Percentiles rank a stretch among this genome's conserved stretches.
phyloP scores from a whole-genome alignment of 768 basidiomycete genomes.

The Kwoniella heveanensis region DNA sequence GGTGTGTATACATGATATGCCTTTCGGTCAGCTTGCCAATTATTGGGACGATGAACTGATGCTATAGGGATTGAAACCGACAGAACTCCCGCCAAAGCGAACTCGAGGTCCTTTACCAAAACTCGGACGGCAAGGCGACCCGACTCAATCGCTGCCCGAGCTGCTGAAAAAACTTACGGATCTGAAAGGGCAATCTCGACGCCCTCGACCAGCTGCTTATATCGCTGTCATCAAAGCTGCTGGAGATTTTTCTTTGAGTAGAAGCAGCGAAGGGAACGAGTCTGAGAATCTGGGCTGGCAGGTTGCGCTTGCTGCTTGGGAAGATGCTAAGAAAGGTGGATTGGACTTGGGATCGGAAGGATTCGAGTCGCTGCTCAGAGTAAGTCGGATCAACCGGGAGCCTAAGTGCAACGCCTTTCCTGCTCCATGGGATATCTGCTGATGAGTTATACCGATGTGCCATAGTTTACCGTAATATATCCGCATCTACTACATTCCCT shows the following conservation, averaged over 20 bases:
- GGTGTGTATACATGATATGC: neutral
- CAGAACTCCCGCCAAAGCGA: constrained; percentile 5
- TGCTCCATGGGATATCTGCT: no score
- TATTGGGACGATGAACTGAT: no score
- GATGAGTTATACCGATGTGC: constrained; percentile 14
- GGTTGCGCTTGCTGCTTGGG: constrained; percentile 33
- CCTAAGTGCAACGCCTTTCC: no score
- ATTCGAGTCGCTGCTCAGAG: constrained; percentile 67
- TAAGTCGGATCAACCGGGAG: constrained; percentile 54
- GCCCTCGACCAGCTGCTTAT: constrained; percentile 33
- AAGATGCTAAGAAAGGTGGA: constrained; percentile 36
- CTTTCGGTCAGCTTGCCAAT: neutral
- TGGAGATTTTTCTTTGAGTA: constrained; percentile 26
- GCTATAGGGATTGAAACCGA: neutral
- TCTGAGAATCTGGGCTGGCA: constrained; percentile 24
- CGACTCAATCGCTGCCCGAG: constrained; percentile 12
- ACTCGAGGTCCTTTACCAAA: constrained; percentile 6
- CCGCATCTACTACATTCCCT: constrained; percentile 57
- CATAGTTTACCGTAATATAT: constrained; percentile 51
- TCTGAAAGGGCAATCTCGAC: constrained; percentile 20
- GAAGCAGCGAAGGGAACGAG: constrained; percentile 10
- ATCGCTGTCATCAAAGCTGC: constrained; percentile 34
- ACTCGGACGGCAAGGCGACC: constrained; percentile 14
- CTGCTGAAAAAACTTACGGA: constrained; percentile 21
- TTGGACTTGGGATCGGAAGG: constrained; percentile 56